These are phyloP conservation scores for Phellopilus nigrolimitatus DNA, from an alignment of 1,284 basidiomycete genomes.

Conservation along the genomic window DNA sequence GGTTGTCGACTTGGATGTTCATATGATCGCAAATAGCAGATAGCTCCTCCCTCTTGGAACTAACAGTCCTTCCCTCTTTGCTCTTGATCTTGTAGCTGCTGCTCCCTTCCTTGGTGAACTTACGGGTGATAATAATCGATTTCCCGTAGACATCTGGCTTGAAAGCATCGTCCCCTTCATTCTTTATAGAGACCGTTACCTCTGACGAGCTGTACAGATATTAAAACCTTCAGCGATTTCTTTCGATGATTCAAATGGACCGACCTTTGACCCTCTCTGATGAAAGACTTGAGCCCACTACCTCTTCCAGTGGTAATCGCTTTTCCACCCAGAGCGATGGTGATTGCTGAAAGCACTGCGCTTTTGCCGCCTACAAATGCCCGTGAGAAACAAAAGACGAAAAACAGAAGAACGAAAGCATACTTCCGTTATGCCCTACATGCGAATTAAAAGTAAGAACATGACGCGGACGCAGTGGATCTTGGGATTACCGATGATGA, in stretches of 20 bases:
- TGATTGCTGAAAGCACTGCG: slow-evolving; percentile 90
- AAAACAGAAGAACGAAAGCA: slow-evolving; percentile 29
- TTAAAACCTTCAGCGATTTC: too few relatives aligned
- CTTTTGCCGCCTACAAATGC: slow-evolving; percentile 79
- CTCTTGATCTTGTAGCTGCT: slow-evolving; percentile 84
- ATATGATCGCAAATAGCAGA: slow-evolving; percentile 88
- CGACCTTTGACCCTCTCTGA: slow-evolving; percentile 82
- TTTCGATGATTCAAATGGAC: too few relatives aligned
- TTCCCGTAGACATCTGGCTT: slow-evolving; percentile 79
- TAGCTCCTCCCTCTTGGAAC: slow-evolving; percentile 82
- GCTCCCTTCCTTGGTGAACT: slow-evolving; percentile 71
- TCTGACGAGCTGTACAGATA: slow-evolving; percentile 57
- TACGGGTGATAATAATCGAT: slow-evolving; percentile 81
- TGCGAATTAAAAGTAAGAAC: neutral
- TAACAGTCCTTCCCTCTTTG: slow-evolving; percentile 62
- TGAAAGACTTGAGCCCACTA: slow-evolving; percentile 82
- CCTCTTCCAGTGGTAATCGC: slow-evolving; percentile 87
- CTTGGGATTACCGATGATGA: slow-evolving; percentile 87
- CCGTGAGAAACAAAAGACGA: slow-evolving; percentile 3
- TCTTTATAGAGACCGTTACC: slow-evolving; percentile 80
- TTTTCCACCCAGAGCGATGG: slow-evolving; percentile 91
- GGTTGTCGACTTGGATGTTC: slow-evolving; percentile 97
- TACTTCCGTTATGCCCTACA: slow-evolving; percentile 76
- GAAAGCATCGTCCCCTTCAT: slow-evolving; percentile 87
- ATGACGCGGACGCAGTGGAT: slow-evolving; percentile 26